A percentile compares a stretch with the other conserved stretches of the same genome.
These are phyloP conservation scores for Tetrahymena malaccensis DNA, from an alignment of 73 alveolate species.

Conservation along the genomic window DNA sequence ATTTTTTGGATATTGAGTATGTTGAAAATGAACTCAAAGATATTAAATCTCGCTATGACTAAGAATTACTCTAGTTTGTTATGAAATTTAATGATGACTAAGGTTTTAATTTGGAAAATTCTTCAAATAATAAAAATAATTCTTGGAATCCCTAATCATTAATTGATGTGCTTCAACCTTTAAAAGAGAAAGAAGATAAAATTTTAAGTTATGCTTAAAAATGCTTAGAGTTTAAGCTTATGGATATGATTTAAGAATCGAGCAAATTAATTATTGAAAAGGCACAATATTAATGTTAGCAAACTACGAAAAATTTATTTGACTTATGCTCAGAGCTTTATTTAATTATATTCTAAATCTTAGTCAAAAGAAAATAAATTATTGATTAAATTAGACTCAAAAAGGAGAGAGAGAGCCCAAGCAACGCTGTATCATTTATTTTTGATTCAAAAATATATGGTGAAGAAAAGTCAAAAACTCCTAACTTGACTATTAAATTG, in stretches of 20 bases:
- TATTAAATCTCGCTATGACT: neutral
- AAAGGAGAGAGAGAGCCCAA: neutral
- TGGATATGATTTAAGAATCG: neutral
- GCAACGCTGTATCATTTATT: neutral
- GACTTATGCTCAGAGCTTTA: neutral
- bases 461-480: neutral
- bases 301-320: neutral
- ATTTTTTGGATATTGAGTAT: neutral
- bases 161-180: neutral
- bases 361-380: neutral
- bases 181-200: neutral
- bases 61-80: neutral
- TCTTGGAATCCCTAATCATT: neutral
- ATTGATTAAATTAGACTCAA: neutral
- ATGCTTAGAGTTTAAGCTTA: neutral
- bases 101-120: neutral
- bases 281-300: neutral
- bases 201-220: neutral
- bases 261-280: neutral
- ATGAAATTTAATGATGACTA: neutral
- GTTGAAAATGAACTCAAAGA: neutral
- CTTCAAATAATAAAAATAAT: neutral
- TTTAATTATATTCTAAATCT: neutral
- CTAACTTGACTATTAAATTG: neutral
- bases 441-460: neutral